Base-by-base conservation (phyloP, 2,329 filamentous ascomycete genomes). In the Colletotrichum graminicola region DNA sequence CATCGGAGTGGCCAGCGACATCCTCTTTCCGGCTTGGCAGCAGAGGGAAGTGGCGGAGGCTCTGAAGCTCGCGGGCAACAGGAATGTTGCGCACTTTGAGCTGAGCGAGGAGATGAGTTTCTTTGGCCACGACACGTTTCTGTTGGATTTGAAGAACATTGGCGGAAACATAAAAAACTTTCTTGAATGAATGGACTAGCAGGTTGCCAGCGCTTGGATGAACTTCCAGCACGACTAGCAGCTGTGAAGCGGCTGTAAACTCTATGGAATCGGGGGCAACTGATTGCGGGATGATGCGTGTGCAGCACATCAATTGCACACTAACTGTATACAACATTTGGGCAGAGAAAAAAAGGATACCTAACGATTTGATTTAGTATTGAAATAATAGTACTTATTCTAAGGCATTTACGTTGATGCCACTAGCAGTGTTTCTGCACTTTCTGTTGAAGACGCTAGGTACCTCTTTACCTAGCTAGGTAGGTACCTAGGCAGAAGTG, bases 1-100 rank as follows among this genome's bases (percentile, higher is more conserved):
- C 14, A 91, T 99, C 84, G 96, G 96, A 43, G 96, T 98, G 5
- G 94, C 94, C 0, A 98, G 94, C 76, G 96, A 99, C 79, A 98
- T 98, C 61, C 84, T 99, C 45, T 99, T 99, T 82, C 96, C 96
- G 0, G 94, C 96, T 0, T 99, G 96, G 95, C 96, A 99, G 84
- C 96, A 99, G 84, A 90, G 93, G 64, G 96, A 99, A 81, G 91
- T 99, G 73, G 95, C 95, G 4, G 91, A 95, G 77, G 92, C 95
- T 3, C 84, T 99, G 74, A 89, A 90, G 71, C 87, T 89, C 43
- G 89, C 88, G 0, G 96, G 96, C 0, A 98, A 97, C 78, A 86
- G 89, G 73, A 90, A 88, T 41, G 95, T 99, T 0, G 92, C 91
- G 55, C 94, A 99, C 81, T 89, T 96, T 18, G 96, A 99, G 84